These are phyloP conservation scores for Haplosporangium sp. DNA, from an alignment of 371 early-diverging fungal species.

Conservation along the genomic window DNA sequence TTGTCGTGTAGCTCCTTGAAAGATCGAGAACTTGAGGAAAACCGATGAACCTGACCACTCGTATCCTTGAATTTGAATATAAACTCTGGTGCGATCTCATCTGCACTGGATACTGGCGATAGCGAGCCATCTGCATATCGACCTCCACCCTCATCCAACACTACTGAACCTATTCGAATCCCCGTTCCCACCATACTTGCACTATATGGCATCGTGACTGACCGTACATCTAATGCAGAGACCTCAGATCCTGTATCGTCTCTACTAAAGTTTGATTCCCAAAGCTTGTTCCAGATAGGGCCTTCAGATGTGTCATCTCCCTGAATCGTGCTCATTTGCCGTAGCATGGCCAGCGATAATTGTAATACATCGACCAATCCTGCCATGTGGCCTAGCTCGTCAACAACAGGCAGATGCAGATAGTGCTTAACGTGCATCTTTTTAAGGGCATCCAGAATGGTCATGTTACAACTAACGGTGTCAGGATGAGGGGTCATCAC, in stretches of 20 bases:
- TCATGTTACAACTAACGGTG: slow-evolving; percentile 76
- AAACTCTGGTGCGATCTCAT: slow-evolving; percentile 63
- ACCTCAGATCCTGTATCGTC: slow-evolving; percentile 65
- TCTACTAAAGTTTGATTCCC: slow-evolving; percentile 57
- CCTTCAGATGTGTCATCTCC: slow-evolving; percentile 51
- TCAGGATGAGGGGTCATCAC: slow-evolving; percentile 98
- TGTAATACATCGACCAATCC: slow-evolving; percentile 93
- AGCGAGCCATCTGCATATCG: not conserved
- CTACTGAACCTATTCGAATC: slow-evolving; percentile 21
- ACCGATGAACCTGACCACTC: slow-evolving; percentile 80
- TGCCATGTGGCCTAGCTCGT: slow-evolving; percentile 71
- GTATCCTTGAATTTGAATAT: slow-evolving; percentile 86
- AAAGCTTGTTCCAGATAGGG: slow-evolving; percentile 68
- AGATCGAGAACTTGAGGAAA: slow-evolving; percentile 65
- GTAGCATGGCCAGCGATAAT: slow-evolving; percentile 80
- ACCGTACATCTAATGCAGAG: slow-evolving; percentile 56
- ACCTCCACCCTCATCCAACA: slow-evolving; percentile 4
- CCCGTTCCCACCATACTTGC: slow-evolving; percentile 21
- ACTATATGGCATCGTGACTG: slow-evolving; percentile 24
- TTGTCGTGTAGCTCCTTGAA: slow-evolving; percentile 64
- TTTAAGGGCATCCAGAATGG: slow-evolving; percentile 89
- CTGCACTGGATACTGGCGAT: slow-evolving; percentile 16
- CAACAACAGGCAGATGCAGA: slow-evolving; percentile 90
- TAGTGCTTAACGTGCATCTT: slow-evolving; percentile 90
- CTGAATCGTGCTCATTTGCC: slow-evolving; percentile 66